Conservation (phyloP, 2,329 filamentous ascomycete species). For the Didymella sp. region DNA sequence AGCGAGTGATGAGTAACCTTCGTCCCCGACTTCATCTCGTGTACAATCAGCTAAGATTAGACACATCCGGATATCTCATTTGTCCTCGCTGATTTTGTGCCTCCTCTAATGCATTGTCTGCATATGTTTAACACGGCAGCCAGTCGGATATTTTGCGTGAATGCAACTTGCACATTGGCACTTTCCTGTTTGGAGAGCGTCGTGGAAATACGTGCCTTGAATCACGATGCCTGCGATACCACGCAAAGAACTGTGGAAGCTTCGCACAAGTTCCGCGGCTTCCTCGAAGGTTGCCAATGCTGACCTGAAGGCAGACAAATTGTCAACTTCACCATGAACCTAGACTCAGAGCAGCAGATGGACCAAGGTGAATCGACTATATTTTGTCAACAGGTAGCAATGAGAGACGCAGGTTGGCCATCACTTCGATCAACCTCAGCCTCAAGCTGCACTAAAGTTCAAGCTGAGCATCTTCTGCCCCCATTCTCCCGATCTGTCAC, state of each 20-base stretch:
- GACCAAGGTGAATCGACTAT: conserved; percentile 13
- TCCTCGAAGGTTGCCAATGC: conserved; percentile 37
- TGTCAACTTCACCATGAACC: conserved; percentile 3
- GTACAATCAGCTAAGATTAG: conserved; percentile 46
- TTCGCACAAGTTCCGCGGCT: conserved; percentile 21
- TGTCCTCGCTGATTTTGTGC: conserved; percentile 24
- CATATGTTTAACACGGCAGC: not conserved
- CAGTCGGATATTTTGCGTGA: conserved; percentile 4
- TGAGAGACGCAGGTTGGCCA: not conserved
- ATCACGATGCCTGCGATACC: conserved; percentile 18
- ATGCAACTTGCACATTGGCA: not conserved
- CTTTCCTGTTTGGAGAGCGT: not conserved
- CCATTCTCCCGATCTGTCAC: conserved; percentile 15
- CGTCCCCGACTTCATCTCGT: conserved; percentile 31
- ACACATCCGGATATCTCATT: conserved; percentile 28
- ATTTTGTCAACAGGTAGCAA: conserved; percentile 6
- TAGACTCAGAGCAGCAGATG: conserved; percentile 5
- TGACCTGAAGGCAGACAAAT: conserved; percentile 38
- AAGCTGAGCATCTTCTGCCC: conserved; percentile 1
- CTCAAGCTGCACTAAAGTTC: not conserved
- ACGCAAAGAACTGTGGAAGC: conserved; percentile 24
- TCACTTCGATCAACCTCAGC: not conserved
- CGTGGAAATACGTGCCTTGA: conserved; percentile 11
- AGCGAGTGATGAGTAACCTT: conserved; percentile 44
- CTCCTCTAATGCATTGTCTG: not conserved